phyloP scores from a whole-genome alignment of 2,329 filamentous ascomycete species.

The Xylariaceae sp. region DNA sequence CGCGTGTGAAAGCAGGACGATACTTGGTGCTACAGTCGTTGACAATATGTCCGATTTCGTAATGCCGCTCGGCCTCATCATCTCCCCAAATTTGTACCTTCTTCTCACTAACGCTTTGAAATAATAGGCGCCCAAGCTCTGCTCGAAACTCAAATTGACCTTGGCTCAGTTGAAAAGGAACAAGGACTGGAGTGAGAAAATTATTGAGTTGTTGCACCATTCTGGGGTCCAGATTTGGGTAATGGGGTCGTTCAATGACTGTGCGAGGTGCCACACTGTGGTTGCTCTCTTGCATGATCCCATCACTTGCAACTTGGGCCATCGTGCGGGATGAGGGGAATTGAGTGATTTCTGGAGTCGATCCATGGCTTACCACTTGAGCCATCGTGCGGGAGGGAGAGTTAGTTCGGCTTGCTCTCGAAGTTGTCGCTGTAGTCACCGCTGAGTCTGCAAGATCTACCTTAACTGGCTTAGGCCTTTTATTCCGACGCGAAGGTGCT shows the following conservation, averaged over 20 bases:
- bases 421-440: too few relatives aligned
- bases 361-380: too few relatives aligned
- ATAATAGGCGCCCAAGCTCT: slow-evolving; percentile 14
- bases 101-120: slow-evolving; percentile 8
- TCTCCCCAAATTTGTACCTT: slow-evolving; percentile 2
- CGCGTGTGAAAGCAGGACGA: slow-evolving; percentile 9
- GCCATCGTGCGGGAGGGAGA: too few relatives aligned
- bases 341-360: too few relatives aligned
- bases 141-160: slow-evolving; percentile 12
- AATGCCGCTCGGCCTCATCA: slow-evolving; percentile 8
- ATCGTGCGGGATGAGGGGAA: neutral
- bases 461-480: too few relatives aligned
- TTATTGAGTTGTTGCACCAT: slow-evolving; percentile 11
- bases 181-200: slow-evolving; percentile 5
- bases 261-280: slow-evolving; percentile 15
- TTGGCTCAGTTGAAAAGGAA: slow-evolving; percentile 10
- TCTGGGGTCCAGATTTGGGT: slow-evolving; percentile 10
- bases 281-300: slow-evolving; percentile 14
- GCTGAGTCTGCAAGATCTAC: too few relatives aligned
- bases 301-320: neutral
- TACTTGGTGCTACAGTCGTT: slow-evolving; percentile 6
- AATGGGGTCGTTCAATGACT: neutral
- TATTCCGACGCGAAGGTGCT: too few relatives aligned
- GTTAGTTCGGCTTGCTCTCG: too few relatives aligned
- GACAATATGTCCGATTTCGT: slow-evolving; percentile 5